Percentiles rank a stretch among this genome's conserved stretches.
These are phyloP conservation scores for Dioszegia hungarica DNA, from an alignment of 768 basidiomycete genomes.

Conservation along the genomic window DNA sequence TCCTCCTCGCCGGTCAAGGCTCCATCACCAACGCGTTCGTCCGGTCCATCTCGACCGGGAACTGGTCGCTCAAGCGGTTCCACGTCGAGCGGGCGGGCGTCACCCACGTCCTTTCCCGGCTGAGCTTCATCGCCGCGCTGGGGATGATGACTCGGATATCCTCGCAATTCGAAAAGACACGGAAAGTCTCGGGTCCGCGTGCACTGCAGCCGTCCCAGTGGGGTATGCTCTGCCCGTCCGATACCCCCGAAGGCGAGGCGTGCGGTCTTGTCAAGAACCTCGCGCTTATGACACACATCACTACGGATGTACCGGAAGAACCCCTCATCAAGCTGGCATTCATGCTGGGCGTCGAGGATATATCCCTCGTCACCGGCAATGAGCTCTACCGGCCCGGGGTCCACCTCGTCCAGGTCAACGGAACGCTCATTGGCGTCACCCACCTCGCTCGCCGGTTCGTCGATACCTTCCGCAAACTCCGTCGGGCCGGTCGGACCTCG, in stretches of 20 bases:
- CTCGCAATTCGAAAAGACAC: slow-evolving; percentile 97
- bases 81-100: slow-evolving; percentile 99
- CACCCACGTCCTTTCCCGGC: slow-evolving; percentile 89
- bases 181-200: slow-evolving; percentile 95
- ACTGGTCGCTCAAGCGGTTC: slow-evolving; percentile 98
- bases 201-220: slow-evolving; percentile 97
- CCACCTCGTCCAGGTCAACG: slow-evolving; percentile 95
- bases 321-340: slow-evolving; percentile 83
- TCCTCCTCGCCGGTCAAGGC: slow-evolving; percentile 56
- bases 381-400: slow-evolving; percentile 93
- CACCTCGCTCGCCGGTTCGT: slow-evolving; percentile 81
- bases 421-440: slow-evolving; percentile 88
- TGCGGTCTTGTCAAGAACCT: slow-evolving; percentile 98
- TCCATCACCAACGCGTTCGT: slow-evolving; percentile 93
- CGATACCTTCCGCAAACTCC: slow-evolving; percentile 79
- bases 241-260: slow-evolving; percentile 99
- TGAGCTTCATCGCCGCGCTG: slow-evolving; percentile 93
- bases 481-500: slow-evolving; percentile 83
- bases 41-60: slow-evolving; percentile 95
- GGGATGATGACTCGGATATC: slow-evolving; percentile 99
- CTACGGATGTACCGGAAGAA: slow-evolving; percentile 94
- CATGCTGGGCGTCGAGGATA: slow-evolving; percentile 98
- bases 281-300: slow-evolving; percentile 95
- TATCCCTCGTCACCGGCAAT: slow-evolving; percentile 81
- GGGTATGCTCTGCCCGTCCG: slow-evolving; percentile 96